Base-by-base conservation (phyloP, 169 alveolate genomes). In the Plasmodium relictum region DNA sequence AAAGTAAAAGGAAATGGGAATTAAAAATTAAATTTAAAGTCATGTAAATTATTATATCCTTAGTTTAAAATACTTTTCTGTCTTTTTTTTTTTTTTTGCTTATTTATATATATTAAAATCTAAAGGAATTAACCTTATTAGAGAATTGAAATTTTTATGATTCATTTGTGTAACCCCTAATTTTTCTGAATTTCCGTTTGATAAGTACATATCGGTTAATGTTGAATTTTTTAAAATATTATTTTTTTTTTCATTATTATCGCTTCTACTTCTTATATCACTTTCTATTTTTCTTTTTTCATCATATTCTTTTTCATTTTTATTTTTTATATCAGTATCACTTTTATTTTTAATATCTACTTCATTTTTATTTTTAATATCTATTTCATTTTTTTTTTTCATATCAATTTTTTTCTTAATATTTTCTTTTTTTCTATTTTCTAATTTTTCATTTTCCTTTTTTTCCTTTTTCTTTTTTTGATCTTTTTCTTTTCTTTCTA, bases 241-340 rank as follows among this genome's bases (percentile, higher is more conserved):
- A n/a, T 80, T 61, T 37, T 80, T 80, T 80, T 80, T 80, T 52
- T 80, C 90, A 12, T 12, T 20, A 66, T 65, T 42, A 0, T 31
- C 61, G 41, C 4, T 44, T 66, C 66, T 80, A 16, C n/a, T 31
- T 54, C 9, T 56, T 1, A 44, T 41, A 37, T 80, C 56, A 80
- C 52, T 66, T 52, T 66, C 78, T 39, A 41, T 69, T 52, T 12
- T 66, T 74, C 61, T 74, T 61, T 74, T 80, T 42, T 80, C 90
- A 6, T 66, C 71, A 52, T 50, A 54, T 45, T 80, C 90, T 80
- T 71, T 80, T 52, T 80, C 90, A 24, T 22, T 52, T 80, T 80
- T 80, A n/a, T 20, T 39, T 50, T 48, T 24, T 10, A 37, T 26
- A 58, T 73, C 88, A 7, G 54, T 26, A 58, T 73, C 88, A 16